Conservation (phyloP, 2,329 filamentous ascomycete genomes). For the Phaeosphaeriaceae sp. region DNA sequence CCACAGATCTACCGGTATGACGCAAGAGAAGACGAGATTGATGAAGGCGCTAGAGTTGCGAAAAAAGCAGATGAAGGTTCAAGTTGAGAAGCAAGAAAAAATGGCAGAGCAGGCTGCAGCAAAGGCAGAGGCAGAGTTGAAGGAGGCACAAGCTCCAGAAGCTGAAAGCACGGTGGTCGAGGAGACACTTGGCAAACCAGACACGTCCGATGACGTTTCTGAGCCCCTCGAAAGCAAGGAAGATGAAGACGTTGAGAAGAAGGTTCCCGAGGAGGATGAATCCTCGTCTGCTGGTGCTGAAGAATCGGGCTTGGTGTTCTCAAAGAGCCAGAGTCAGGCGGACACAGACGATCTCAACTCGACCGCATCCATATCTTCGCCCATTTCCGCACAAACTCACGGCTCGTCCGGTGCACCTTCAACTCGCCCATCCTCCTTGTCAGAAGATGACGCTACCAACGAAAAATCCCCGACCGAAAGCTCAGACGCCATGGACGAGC, state of each 20-base stretch:
- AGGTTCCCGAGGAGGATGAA: constrained; percentile 19
- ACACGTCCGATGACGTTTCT: constrained; percentile 1
- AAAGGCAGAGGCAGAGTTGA: constrained; percentile 7
- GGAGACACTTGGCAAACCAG: background rate
- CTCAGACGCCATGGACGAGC: constrained; percentile 32
- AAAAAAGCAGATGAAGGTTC: constrained; percentile 73
- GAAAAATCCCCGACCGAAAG: constrained; percentile 23
- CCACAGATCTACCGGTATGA: constrained; percentile 64
- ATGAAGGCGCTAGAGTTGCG: constrained; percentile 94
- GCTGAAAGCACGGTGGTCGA: constrained; percentile 3
- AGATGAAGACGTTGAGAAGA: constrained; percentile 18
- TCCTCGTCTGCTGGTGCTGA: constrained; percentile 10
- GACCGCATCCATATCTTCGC: constrained; percentile 45
- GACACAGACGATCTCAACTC: constrained; percentile 46
- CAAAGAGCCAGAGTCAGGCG: constrained; percentile 36
- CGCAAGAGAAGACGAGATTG: constrained; percentile 86
- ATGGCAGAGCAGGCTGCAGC: constrained; percentile 22
- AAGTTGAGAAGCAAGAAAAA: constrained; percentile 40
- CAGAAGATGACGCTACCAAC: constrained; percentile 43
- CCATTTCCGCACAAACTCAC: constrained; percentile 48
- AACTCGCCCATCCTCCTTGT: constrained; percentile 49
- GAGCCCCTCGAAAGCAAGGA: constrained; percentile 12
- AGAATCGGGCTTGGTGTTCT: constrained; percentile 64
- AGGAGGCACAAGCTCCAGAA: constrained; percentile 7
- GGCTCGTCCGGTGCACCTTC: constrained; percentile 46